These are phyloP conservation scores for Radiomyces spectabilis DNA, from an alignment of 192 early-diverging fungal genomes.

Conservation along the genomic window DNA sequence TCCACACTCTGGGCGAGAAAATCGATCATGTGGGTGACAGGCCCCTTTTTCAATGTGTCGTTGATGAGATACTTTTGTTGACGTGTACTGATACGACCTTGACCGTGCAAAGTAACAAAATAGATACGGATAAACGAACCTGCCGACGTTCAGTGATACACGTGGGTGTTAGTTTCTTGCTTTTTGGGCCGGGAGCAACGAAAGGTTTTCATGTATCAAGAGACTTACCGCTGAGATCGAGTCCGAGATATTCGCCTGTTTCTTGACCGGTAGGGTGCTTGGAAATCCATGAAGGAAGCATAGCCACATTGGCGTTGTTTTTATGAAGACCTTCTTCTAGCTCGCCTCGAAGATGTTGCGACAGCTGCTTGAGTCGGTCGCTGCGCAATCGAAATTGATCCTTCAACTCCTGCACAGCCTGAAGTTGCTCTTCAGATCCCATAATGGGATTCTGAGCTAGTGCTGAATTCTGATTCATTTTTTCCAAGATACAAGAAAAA, in stretches of 20 bases:
- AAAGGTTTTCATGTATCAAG: not conserved
- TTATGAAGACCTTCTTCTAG: not conserved
- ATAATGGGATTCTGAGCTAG: no score
- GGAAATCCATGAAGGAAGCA: constrained; percentile 76
- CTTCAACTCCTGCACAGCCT: not conserved
- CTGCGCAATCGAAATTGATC: not conserved
- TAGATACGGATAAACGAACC: constrained; percentile 21
- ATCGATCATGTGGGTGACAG: constrained; percentile 45
- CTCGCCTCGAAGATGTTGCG: not conserved
- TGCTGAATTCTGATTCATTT: no score
- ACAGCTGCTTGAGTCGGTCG: not conserved
- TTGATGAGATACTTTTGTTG: constrained; percentile 52
- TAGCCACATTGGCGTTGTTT: no score
- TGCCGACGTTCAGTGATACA: no score
- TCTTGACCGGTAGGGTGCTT: constrained; percentile 66
- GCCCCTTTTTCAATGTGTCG: constrained; percentile 32
- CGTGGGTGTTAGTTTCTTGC: no score
- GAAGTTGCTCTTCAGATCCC: not conserved
- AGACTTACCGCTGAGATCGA: constrained; percentile 77
- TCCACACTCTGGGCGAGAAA: constrained; percentile 84
- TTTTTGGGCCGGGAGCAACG: no score
- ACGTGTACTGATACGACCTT: constrained; percentile 39
- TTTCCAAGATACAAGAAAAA: no score
- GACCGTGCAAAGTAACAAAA: constrained; percentile 42
- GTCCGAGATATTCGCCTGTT: constrained; percentile 65